phyloP scores from a whole-genome alignment of 176 grass and related monocot species.

The Aegilops bicornis region DNA sequence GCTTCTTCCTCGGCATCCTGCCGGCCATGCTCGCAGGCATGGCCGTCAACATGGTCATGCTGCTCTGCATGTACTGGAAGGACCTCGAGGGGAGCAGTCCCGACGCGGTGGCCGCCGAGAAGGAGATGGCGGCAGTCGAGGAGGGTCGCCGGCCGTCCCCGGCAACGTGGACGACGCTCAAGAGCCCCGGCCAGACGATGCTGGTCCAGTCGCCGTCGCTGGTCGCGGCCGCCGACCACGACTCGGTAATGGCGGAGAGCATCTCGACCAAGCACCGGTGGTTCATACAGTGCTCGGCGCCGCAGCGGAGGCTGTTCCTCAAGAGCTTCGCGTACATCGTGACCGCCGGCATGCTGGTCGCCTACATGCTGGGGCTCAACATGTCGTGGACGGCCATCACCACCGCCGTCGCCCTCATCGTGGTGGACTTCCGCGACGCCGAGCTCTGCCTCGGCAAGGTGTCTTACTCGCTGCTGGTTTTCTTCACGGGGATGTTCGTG shows the following conservation, averaged over 20 bases:
- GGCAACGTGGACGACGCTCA: constrained; percentile 44
- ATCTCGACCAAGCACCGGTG: constrained; percentile 43
- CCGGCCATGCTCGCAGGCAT: constrained; percentile 85
- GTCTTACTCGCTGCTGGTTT: constrained; percentile 90
- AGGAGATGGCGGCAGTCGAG: constrained; percentile 42
- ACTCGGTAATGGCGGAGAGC: constrained; percentile 51
- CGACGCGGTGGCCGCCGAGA: constrained; percentile 11
- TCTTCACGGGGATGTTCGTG: constrained; percentile 99
- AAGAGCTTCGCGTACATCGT: constrained; percentile 82
- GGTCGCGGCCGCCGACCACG: not conserved
- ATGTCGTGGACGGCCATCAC: constrained; percentile 97
- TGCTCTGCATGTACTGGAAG: constrained; percentile 82
- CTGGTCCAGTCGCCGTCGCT: not conserved
- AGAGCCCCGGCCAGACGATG: not conserved
- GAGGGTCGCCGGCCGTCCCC: constrained; percentile 48
- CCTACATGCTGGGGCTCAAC: constrained; percentile 85
- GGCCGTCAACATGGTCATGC: constrained; percentile 58
- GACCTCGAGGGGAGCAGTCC: constrained; percentile 39
- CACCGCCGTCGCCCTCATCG: constrained; percentile 82
- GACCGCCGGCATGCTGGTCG: constrained; percentile 71
- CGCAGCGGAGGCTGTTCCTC: constrained; percentile 53
- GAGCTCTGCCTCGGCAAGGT: constrained; percentile 82
- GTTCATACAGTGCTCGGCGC: constrained; percentile 68
- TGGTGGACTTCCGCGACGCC: constrained; percentile 91
- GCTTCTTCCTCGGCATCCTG: constrained; percentile 66